Evolutionary conservation across 176 grass and related monocot genomes (phyloP).

Genomic region (Oryza meyeriana): DNA sequence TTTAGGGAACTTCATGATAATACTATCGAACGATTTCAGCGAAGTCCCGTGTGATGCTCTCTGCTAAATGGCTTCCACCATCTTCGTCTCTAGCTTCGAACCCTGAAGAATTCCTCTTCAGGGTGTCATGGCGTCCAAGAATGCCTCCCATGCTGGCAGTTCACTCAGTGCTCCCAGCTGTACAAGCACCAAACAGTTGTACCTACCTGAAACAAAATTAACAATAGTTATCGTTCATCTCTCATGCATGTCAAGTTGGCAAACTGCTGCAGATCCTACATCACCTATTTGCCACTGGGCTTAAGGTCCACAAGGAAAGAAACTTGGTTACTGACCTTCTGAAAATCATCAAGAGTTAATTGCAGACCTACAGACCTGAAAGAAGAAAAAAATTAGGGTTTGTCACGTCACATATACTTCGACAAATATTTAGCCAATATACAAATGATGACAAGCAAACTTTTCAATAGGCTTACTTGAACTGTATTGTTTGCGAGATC

Average conservation of each 20-base stretch:
- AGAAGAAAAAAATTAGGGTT: constrained; percentile 42
- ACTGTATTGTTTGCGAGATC: too few species aligned
- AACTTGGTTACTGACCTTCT: constrained; percentile 93
- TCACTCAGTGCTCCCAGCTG: not conserved
- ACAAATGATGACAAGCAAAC: too few species aligned
- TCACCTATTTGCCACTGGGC: constrained; percentile 97
- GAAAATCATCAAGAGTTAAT: constrained; percentile 96
- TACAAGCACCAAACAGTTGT: not conserved
- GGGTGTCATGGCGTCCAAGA: constrained; percentile 49
- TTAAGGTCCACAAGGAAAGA: constrained; percentile 98
- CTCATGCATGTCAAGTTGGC: not conserved
- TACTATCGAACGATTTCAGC: constrained; percentile 70
- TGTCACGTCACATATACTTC: too few species aligned
- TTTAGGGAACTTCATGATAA: constrained; percentile 90
- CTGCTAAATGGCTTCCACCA: constrained; percentile 84
- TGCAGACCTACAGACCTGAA: constrained; percentile 88
- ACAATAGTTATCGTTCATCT: not conserved
- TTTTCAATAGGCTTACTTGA: too few species aligned
- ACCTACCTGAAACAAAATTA: constrained; percentile 11
- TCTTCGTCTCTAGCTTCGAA: constrained; percentile 67
- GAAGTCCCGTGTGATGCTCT: constrained; percentile 62
- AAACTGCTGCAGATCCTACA: constrained; percentile 73
- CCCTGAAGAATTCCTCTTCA: constrained; percentile 31
- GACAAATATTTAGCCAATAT: too few species aligned
- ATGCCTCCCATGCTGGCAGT: constrained; percentile 61